Evolutionary conservation across 768 basidiomycete genomes (phyloP).

Genomic region (Boletellus ananas): DNA sequence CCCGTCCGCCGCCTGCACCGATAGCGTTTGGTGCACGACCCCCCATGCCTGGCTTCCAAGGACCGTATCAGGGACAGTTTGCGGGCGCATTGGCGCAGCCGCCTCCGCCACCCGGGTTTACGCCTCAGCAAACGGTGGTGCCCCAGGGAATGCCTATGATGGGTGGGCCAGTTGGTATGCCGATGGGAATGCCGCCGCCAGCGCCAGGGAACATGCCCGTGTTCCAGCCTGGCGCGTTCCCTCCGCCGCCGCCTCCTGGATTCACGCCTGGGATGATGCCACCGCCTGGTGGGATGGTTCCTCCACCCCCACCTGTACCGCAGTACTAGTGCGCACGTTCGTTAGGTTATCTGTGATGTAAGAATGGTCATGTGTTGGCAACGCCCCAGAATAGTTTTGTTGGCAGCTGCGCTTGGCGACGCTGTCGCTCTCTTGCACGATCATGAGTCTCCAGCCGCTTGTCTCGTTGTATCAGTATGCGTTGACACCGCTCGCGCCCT

Average conservation of each 20-base stretch:
- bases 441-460: constrained; percentile 39
- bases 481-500: constrained; percentile 59
- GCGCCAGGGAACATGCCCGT: constrained; percentile 40
- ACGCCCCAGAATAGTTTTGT: constrained; percentile 2
- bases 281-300: constrained; percentile 33
- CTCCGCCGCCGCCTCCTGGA: constrained; percentile 64
- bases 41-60: constrained; percentile 67
- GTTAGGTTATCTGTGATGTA: constrained; percentile 2
- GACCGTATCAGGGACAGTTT: constrained; percentile 88
- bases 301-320: constrained; percentile 44
- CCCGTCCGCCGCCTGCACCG: constrained; percentile 71
- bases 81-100: constrained; percentile 83
- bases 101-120: constrained; percentile 77
- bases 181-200: constrained; percentile 37
- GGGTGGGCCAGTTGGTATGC: constrained; percentile 30
- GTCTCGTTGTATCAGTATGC: constrained; percentile 50
- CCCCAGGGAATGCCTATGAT: constrained; percentile 39
- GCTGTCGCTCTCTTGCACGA: neutral
- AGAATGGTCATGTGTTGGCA: neutral
- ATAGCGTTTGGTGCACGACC: constrained; percentile 68
- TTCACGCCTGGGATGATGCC: constrained; percentile 50
- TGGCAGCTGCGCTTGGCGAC: neutral
- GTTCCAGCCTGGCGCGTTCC: constrained; percentile 45
- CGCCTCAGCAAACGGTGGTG: constrained; percentile 65
- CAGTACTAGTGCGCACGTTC: constrained; percentile 26